Conservation (phyloP, 352 stramenopile species). For the Sclerospora graminicola region DNA sequence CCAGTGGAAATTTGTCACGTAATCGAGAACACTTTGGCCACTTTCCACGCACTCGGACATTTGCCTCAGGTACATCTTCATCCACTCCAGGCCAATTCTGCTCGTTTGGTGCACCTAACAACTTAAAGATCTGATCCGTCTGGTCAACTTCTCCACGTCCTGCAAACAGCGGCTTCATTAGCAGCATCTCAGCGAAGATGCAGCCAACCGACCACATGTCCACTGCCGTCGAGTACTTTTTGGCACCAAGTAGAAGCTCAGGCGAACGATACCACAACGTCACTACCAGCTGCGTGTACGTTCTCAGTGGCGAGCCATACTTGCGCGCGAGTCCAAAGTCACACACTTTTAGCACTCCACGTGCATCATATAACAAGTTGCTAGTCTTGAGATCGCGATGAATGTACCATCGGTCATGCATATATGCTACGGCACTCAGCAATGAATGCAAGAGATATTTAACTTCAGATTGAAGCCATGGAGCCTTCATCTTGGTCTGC, state of each 20-base stretch:
- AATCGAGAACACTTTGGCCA: constrained; percentile 59
- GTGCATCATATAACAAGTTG: constrained; percentile 93
- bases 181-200: constrained; percentile 95
- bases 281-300: constrained; percentile 89
- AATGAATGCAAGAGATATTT: constrained; percentile 93
- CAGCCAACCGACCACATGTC: constrained; percentile 96
- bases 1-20: constrained; percentile 69
- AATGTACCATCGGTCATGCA: constrained; percentile 90
- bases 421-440: constrained; percentile 78
- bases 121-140: constrained; percentile 93
- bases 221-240: constrained; percentile 89
- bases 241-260: constrained; percentile 89
- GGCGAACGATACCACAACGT: constrained; percentile 94
- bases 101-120: constrained; percentile 87
- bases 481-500: constrained; percentile 73
- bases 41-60: constrained; percentile 38
- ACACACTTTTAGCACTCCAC: constrained; percentile 68
- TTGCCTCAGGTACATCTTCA: constrained; percentile 49
- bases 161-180: constrained; percentile 88
- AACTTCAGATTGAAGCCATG: constrained; percentile 84
- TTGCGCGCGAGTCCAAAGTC: constrained; percentile 82
- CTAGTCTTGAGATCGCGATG: constrained; percentile 98
- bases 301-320: constrained; percentile 62
- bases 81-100: constrained; percentile 83
- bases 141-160: constrained; percentile 93